Evolutionary conservation across 805 yeast species (phyloP).

Genomic region (Ogataea allantospora): DNA sequence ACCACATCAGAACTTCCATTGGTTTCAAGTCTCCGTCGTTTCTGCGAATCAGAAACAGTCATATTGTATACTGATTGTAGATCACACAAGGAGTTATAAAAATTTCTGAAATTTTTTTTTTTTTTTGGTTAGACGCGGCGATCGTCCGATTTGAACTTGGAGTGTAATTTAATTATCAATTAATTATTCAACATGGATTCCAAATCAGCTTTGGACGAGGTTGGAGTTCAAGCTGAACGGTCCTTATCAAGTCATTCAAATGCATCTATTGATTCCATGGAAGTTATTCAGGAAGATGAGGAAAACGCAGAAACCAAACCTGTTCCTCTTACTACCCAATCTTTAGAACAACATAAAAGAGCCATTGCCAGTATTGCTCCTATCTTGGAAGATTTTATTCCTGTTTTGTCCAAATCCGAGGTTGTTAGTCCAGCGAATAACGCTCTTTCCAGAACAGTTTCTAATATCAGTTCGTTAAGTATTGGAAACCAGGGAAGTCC

Average conservation of each 20-base stretch:
- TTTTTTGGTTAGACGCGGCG: slow-evolving; percentile 6
- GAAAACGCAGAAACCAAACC: slow-evolving; percentile 25
- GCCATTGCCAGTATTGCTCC: slow-evolving; percentile 84
- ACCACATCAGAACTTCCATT: neutral
- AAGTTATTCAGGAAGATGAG: slow-evolving; percentile 18
- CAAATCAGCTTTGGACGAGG: slow-evolving; percentile 1
- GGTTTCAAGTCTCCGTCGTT: slow-evolving; percentile 12
- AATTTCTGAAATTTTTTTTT: slow-evolving; percentile 8
- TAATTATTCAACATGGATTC: slow-evolving; percentile 1
- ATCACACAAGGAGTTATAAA: slow-evolving; percentile 5
- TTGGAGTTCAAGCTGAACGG: slow-evolving; percentile 7
- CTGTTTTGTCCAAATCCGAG: slow-evolving; percentile 56
- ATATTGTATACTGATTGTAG: slow-evolving; percentile 1
- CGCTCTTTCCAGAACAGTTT: slow-evolving; percentile 32
- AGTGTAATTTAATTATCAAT: neutral
- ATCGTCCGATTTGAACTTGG: slow-evolving; percentile 5
- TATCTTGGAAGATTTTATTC: slow-evolving; percentile 65
- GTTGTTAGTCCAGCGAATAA: slow-evolving; percentile 33
- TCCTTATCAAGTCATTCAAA: slow-evolving; percentile 24
- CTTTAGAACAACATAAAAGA: slow-evolving; percentile 40
- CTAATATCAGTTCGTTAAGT: slow-evolving; percentile 32
- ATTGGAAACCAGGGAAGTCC: slow-evolving; percentile 20
- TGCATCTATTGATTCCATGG: slow-evolving; percentile 23
- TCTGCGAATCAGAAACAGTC: slow-evolving; percentile 11
- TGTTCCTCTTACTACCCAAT: slow-evolving; percentile 32